Percentiles rank a stretch among this genome's conserved stretches.
These are phyloP conservation scores for Talaromyces sp. DNA, from an alignment of 2,329 filamentous ascomycete genomes.

Conservation along the genomic window DNA sequence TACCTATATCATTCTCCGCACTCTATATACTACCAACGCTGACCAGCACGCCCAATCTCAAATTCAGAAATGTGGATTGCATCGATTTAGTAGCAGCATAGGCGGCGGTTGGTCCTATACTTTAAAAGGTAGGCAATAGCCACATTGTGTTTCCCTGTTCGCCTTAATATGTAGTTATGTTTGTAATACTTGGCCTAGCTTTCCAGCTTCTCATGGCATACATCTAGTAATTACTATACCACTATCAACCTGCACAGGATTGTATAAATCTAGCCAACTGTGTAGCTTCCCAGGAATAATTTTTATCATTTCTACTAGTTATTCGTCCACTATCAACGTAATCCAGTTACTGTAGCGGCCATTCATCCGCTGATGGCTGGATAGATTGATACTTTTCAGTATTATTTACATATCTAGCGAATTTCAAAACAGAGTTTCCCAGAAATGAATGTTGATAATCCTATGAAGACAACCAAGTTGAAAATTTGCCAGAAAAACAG, in stretches of 20 bases:
- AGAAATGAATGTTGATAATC: no score
- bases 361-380: background rate
- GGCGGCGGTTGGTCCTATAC: constrained; percentile 8
- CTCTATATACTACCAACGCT: constrained; percentile 30
- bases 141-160: constrained; percentile 22
- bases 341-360: background rate
- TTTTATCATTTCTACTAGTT: background rate
- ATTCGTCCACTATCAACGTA: background rate
- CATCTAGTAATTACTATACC: constrained; percentile 9
- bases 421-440: no score
- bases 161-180: constrained; percentile 8
- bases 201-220: constrained; percentile 1
- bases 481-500: no score
- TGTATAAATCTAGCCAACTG: constrained; percentile 12
- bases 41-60: constrained; percentile 26
- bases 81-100: background rate
- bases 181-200: background rate
- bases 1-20: constrained; percentile 28
- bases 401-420: no score
- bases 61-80: constrained; percentile 1
- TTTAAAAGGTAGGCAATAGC: constrained; percentile 23
- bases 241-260: constrained; percentile 1
- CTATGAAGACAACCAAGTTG: no score
- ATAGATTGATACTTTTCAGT: no score
- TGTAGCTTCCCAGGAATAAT: background rate